These are phyloP conservation scores for Phytophthora colocasiae DNA, from an alignment of 352 stramenopile genomes.

Conservation along the genomic window DNA sequence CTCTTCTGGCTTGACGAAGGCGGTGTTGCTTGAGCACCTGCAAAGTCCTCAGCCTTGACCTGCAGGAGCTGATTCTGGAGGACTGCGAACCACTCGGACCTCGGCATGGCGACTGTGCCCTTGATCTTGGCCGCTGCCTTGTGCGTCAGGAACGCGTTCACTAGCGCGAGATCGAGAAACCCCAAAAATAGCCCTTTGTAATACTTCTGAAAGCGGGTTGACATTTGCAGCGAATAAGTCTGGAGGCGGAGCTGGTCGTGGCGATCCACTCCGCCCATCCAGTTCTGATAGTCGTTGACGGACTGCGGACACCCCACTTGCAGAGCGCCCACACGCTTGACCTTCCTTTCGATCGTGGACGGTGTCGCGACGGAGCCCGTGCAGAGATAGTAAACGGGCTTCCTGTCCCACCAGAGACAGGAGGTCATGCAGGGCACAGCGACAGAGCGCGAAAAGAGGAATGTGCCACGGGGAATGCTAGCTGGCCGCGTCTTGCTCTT, in stretches of 20 bases:
- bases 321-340: neutral
- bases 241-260: neutral
- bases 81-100: neutral
- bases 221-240: neutral
- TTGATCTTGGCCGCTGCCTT: neutral
- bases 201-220: neutral
- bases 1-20: neutral
- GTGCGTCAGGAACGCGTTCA: neutral
- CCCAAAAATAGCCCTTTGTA: neutral
- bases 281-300: neutral
- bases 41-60: neutral
- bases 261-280: neutral
- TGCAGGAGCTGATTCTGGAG: conserved; percentile 2
- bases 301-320: neutral
- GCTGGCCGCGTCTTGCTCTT: no score
- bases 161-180: neutral
- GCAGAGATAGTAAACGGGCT: neutral
- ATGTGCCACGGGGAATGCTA: no score
- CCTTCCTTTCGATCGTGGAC: neutral
- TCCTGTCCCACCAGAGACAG: no score
- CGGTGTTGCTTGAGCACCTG: neutral
- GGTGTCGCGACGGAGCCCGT: neutral
- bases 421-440: no score
- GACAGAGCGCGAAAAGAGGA: no score
- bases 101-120: neutral